Base-by-base conservation (phyloP, 345 rosid species). In the Kernera saxatilis region DNA sequence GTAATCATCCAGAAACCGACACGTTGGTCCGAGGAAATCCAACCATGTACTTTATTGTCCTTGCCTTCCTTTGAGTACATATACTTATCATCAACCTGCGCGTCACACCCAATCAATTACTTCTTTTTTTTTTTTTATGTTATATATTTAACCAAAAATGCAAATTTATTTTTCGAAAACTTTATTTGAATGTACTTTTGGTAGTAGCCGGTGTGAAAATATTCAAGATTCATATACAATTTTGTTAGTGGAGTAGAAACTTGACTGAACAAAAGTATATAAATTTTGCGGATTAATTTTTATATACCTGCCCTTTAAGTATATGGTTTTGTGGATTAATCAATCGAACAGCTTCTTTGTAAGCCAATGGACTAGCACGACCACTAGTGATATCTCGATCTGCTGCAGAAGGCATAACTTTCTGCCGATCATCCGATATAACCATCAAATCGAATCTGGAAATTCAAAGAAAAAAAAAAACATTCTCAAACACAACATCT, bases 1-100 rank as follows among this genome's bases (percentile, higher is more conserved):
- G 89, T 86, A 78, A 94, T 91, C 85, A 94, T 71, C 98, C 99
- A 94, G 52, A 94, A 88, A 6, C 97, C 99, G 4, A 86, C 82
- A 7, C 81, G 65, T 22, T 74, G 80, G 1, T 86, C 74, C 5
- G 69, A 14, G 1, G 83, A 79, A 5, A 89, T 86, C 99, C 98
- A 94, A 2, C 99, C 98, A 26, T 91, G 96, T 30, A 91, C 82
- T 69, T 57, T 85, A 62, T 82, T 84, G 33, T 89, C 85, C 45
- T 71, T 75, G 73, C 77, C 64, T 52, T 89, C 95, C 14, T 61
- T 21, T 3, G 98, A 86, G 70, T 86, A 94, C 60, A 86, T 87
- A 64, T 91, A 91, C 81, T 89, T 89, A 79, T 94, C 99, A 32
- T 94, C 98, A 56, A 94, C 96, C 98, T 93, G 79, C 40, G 25